Base-by-base conservation (phyloP, 192 early-diverging fungal species). In the Chytriomyces hyalinus region DNA sequence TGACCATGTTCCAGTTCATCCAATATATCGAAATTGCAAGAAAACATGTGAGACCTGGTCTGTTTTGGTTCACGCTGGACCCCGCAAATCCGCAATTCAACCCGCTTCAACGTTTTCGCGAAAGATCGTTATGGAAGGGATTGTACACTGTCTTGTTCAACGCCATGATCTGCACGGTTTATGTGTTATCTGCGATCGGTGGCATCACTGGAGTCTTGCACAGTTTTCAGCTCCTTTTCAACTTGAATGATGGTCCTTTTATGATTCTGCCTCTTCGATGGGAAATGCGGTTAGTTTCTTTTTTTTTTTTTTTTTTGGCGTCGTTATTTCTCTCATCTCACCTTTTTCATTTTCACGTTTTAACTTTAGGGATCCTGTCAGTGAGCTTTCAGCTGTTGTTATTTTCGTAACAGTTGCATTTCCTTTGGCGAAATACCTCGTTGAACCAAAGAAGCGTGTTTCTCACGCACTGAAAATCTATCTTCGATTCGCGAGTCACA, bases 291-390 rank as follows among this genome's bases (percentile, higher is more conserved):
- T 57, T 2, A 57, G 13, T 20, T n/a, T 13, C 20, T 20, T n/a
- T 57, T 57, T 57, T n/a, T 57, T 57, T 20, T 57, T n/a, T n/a
- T 57, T 57, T n/a, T n/a, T n/a, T n/a, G n/a, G n/a, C n/a, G 53
- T 1, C 53, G 20, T n/a, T n/a, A n/a, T n/a, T n/a, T n/a, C 5
- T 57, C 53, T 0, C 10, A 20, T 20, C 53, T 57, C 20, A 57
- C 13, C 2, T 57, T 57, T n/a, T 57, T 20, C 20, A 20, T 57
- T 13, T 57, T 26, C 24, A 26, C 24, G 24, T 26, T 26, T 26
- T 26, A 26, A n/a, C 13, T 20, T 20, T 20, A 57, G 53, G 15
- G 53, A 57, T 57, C 53, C 53, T 20, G 20, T 57, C 53, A 57
- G 53, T 20, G 53, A 57, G 15, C 53, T 57, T 57, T 57, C 53